Conservation (phyloP, 805 yeast species). For the Teunomyces cretensis region DNA sequence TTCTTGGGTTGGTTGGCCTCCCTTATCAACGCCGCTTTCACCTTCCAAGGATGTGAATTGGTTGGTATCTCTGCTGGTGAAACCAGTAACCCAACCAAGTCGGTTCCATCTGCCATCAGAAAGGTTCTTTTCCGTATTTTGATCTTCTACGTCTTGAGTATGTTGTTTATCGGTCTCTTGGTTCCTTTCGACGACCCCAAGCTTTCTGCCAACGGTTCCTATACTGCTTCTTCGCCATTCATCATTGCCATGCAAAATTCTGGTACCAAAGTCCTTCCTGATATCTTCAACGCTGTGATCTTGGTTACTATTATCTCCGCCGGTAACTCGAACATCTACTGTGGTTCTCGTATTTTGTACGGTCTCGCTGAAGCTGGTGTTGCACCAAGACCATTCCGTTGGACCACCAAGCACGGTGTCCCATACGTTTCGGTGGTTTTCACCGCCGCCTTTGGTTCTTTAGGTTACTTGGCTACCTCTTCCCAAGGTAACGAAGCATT, state of each 20-base stretch:
- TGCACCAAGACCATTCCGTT: conserved; percentile 54
- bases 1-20: conserved; percentile 72
- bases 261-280: conserved; percentile 65
- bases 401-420: conserved; percentile 57
- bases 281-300: conserved; percentile 71
- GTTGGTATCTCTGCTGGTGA: conserved; percentile 79
- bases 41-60: conserved; percentile 77
- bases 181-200: conserved; percentile 68
- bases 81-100: conserved; percentile 62
- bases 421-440: conserved; percentile 57
- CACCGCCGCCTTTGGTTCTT: conserved; percentile 61
- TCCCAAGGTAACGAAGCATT: conserved; percentile 58
- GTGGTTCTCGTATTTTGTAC: conserved; percentile 66
- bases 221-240: conserved; percentile 64
- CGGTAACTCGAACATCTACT: conserved; percentile 72
- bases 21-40: conserved; percentile 72
- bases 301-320: conserved; percentile 71
- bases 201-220: conserved; percentile 34
- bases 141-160: conserved; percentile 61
- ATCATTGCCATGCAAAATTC: conserved; percentile 68
- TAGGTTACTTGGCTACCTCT: conserved; percentile 60
- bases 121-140: conserved; percentile 67
- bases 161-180: conserved; percentile 67
- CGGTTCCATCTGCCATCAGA: conserved; percentile 71
- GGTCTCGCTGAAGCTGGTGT: conserved; percentile 60